phyloP scores from a whole-genome alignment of 306 rosid genomes.

The Vigna radiata region DNA sequence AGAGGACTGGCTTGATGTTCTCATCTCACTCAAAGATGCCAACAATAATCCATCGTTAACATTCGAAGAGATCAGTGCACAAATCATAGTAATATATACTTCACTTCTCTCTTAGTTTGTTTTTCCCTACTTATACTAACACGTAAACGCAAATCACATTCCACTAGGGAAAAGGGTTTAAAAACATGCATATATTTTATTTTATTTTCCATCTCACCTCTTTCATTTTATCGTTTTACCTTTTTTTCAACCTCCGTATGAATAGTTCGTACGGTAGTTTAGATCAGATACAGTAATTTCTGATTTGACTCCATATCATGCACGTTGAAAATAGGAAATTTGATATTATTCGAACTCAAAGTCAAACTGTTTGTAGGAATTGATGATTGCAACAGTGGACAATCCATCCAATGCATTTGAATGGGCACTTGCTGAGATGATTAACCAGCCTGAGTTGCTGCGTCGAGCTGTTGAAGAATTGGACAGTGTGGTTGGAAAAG shows the following conservation, averaged over 20 bases:
- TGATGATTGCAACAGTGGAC: background rate
- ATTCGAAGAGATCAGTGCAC: constrained; percentile 52
- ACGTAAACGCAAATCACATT: background rate
- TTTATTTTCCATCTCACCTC: no score
- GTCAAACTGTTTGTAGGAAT: background rate
- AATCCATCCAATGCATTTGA: constrained; percentile 35
- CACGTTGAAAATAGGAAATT: no score
- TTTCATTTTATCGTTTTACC: no score
- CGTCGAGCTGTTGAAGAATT: constrained; percentile 47
- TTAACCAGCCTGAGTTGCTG: constrained; percentile 51
- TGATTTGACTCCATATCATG: no score
- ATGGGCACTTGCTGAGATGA: constrained; percentile 62
- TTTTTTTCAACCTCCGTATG: no score
- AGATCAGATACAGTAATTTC: no score
- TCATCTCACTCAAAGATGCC: constrained; percentile 47
- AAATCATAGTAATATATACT: constrained; percentile 35
- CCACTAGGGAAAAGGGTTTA: no score
- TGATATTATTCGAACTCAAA: background rate
- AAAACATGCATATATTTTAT: no score
- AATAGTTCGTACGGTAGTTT: no score
- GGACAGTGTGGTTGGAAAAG: constrained; percentile 46
- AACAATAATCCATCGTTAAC: constrained; percentile 43
- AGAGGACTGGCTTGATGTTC: constrained; percentile 57
- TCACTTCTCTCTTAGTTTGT: background rate
- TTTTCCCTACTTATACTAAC: background rate